Evolutionary conservation across 1,139 yeast genomes (phyloP), one percentile per base, ranked within the genome.

Genomic region (Sporopachydermia cereana): DNA sequence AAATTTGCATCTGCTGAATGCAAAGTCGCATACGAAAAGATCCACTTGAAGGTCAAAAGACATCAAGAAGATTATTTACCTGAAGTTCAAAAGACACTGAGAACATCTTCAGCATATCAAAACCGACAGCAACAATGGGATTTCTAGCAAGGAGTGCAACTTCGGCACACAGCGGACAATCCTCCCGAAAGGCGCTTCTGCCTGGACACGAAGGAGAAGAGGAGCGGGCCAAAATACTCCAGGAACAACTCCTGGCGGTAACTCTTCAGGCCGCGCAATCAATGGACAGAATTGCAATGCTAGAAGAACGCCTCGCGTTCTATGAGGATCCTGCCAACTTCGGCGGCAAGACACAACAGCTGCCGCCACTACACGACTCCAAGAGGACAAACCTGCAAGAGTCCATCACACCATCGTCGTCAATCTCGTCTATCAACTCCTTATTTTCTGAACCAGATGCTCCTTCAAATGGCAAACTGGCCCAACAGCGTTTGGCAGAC

Each of bases 171-270:
- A 21, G 22, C 39, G 17, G 17, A 7, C 20, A n/a, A 16, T 7
- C 17, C 22, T 34, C 39, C 12, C 18, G 39, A 7, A 34, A 34
- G 17, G 39, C 39, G 5, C n/a, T 34, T 7, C 39, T 34, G 22
- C 39, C 39, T 16, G 39, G 39, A n/a, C 39, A 34, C 12, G 39
- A 34, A 34, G 39, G 39, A 5, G 39, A 34, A 20, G 39, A 12
- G 5, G 39, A 34, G 39, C 9, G 39, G 17, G 5, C 39, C 12
- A 16, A 21, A 34, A 34, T 34, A 7, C 22, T 34, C 18, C 22
- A 34, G 22, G 39, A 34, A 34, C 39, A 34, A n/a, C 39, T 34
- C 9, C 18, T 34, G 22, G 39, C 39, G 5, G 39, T 34, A 9
- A 16, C 39, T 5, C 22, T 34, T 16, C 39, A 34, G 17, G 39